These are phyloP conservation scores for Fusarium poae DNA, from an alignment of 2,329 filamentous ascomycete genomes.

Conservation along the genomic window DNA sequence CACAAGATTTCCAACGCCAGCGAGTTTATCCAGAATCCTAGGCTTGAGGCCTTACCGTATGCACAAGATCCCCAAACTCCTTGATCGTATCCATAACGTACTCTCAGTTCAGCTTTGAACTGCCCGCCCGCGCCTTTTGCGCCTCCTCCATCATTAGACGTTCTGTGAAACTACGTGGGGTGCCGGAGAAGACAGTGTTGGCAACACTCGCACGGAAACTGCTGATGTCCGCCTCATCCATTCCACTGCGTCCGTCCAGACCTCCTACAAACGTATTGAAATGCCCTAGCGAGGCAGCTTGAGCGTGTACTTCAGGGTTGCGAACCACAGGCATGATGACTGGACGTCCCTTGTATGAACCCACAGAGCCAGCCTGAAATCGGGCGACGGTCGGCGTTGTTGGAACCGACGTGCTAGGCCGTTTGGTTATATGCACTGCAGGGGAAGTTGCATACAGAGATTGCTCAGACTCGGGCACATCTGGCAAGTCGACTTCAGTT, in stretches of 20 bases:
- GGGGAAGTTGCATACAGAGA: slow-evolving; percentile 60
- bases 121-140: slow-evolving; percentile 48
- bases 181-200: slow-evolving; percentile 57
- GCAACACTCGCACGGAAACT: slow-evolving; percentile 60
- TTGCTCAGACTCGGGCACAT: slow-evolving; percentile 41
- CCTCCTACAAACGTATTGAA: slow-evolving; percentile 67
- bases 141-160: slow-evolving; percentile 64
- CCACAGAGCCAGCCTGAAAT: slow-evolving; percentile 59
- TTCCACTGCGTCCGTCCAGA: slow-evolving; percentile 63
- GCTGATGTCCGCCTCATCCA: slow-evolving; percentile 60
- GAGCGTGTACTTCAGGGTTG: slow-evolving; percentile 62
- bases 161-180: slow-evolving; percentile 63
- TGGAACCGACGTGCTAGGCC: slow-evolving; percentile 45
- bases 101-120: slow-evolving; percentile 39
- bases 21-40: slow-evolving; percentile 45
- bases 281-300: slow-evolving; percentile 62
- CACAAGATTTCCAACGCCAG: slow-evolving; percentile 49
- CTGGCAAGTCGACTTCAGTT: slow-evolving; percentile 50
- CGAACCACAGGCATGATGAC: slow-evolving; percentile 66
- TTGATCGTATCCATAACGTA: slow-evolving; percentile 23
- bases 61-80: slow-evolving; percentile 45
- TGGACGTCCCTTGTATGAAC: slow-evolving; percentile 67
- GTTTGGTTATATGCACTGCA: slow-evolving; percentile 57
- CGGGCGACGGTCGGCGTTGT: slow-evolving; percentile 53
- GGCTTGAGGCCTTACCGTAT: slow-evolving; percentile 41